Evolutionary conservation across 2,329 filamentous ascomycete species (phyloP).

Genomic region (Neoarthrinium moseri): DNA sequence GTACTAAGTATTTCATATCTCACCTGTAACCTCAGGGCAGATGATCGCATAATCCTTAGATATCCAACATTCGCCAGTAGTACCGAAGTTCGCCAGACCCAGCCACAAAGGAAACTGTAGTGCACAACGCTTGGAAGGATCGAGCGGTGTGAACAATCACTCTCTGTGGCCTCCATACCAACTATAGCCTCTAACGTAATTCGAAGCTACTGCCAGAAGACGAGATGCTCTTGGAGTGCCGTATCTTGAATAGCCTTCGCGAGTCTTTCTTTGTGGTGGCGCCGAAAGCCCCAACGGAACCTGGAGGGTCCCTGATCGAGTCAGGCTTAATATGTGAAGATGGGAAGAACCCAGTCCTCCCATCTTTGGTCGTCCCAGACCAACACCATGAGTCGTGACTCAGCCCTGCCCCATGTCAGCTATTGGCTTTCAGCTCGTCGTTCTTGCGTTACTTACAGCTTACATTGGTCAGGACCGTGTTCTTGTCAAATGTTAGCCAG

Average conservation of each 20-base stretch:
- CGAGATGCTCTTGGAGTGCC: constrained; percentile 2
- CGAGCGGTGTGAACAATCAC: neutral
- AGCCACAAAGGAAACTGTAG: too few species aligned
- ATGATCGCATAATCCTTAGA: too few species aligned
- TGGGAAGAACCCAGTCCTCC: constrained; percentile 54
- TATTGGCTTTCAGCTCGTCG: neutral
- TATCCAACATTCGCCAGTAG: too few species aligned
- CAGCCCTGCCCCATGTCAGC: constrained; percentile 31
- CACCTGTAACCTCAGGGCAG: too few species aligned
- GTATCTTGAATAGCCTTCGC: constrained; percentile 2
- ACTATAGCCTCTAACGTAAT: too few species aligned
- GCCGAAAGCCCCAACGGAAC: constrained; percentile 17
- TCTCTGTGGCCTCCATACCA: too few species aligned
- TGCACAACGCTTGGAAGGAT: neutral
- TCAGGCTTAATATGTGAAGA: constrained; percentile 45
- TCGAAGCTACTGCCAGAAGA: neutral
- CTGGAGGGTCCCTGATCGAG: constrained; percentile 38
- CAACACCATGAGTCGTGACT: constrained; percentile 55
- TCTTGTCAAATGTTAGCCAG: constrained; percentile 39
- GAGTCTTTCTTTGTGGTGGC: neutral
- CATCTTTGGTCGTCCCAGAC: constrained; percentile 51
- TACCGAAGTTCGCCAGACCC: too few species aligned
- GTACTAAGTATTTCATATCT: too few species aligned
- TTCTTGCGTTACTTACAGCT: constrained; percentile 39
- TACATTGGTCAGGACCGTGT: constrained; percentile 48